Conservation (phyloP, 2,329 filamentous ascomycete genomes). For the Paramyrothecium roridum region DNA sequence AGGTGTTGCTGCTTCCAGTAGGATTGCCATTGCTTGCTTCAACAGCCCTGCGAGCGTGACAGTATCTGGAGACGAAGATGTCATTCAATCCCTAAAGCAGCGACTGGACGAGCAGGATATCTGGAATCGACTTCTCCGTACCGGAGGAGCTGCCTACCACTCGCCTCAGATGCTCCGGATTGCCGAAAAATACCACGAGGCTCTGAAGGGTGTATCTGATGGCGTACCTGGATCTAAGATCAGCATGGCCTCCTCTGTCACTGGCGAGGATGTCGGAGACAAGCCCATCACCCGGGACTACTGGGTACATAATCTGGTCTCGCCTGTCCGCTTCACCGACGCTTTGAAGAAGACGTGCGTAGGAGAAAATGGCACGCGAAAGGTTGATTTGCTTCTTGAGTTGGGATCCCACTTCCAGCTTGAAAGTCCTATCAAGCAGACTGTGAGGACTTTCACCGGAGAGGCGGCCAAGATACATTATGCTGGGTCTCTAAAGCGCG, state of each 20-base stretch:
- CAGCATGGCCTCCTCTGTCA: slow-evolving; percentile 8
- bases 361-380: not conserved
- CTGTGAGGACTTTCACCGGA: slow-evolving; percentile 5
- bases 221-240: not conserved
- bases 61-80: slow-evolving; percentile 20
- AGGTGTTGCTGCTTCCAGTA: not conserved
- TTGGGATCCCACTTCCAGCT: slow-evolving; percentile 23
- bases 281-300: not conserved
- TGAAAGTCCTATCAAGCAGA: slow-evolving; percentile 17
- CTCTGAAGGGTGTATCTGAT: not conserved
- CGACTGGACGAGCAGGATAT: slow-evolving; percentile 7
- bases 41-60: slow-evolving; percentile 28
- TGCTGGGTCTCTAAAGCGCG: slow-evolving; percentile 12
- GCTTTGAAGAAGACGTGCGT: not conserved
- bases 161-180: slow-evolving; percentile 3
- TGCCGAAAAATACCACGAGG: not conserved
- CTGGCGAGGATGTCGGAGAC: not conserved
- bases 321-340: not conserved
- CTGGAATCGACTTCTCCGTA: slow-evolving; percentile 10
- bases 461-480: slow-evolving; percentile 5
- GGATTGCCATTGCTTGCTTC: slow-evolving; percentile 22
- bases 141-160: slow-evolving; percentile 7
- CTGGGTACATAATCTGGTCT: slow-evolving; percentile 2
- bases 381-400: slow-evolving; percentile 13
- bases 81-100: slow-evolving; percentile 15